Conservation (phyloP, 2,329 filamentous ascomycete genomes). For the Stylonectria norvegica region DNA sequence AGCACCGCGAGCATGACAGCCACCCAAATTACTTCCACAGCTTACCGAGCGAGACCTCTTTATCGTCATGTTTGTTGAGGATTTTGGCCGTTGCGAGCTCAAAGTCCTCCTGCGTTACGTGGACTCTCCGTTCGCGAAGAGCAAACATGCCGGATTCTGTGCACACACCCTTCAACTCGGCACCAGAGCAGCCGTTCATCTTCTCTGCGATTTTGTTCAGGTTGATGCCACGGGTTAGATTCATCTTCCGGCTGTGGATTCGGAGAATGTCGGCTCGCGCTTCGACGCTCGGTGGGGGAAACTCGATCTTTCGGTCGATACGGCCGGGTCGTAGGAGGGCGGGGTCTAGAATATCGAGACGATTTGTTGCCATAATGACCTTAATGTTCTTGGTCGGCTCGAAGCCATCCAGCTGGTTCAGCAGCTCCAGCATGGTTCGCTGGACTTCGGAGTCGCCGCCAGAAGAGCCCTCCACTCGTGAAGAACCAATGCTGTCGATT, state of each 20-base stretch:
- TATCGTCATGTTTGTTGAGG: slow-evolving; percentile 98
- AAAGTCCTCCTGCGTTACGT: slow-evolving; percentile 98
- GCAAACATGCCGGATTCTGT: slow-evolving; percentile 99
- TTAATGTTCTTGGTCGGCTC: slow-evolving; percentile 99
- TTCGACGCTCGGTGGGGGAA: slow-evolving; percentile 93
- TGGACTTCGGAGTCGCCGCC: slow-evolving; percentile 97
- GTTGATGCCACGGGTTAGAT: slow-evolving; percentile 95
- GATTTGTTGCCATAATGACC: slow-evolving; percentile 99
- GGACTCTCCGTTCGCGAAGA: slow-evolving; percentile 87
- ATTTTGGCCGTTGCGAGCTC: slow-evolving; percentile 98
- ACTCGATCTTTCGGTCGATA: slow-evolving; percentile 98
- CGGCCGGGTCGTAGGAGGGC: slow-evolving; percentile 92
- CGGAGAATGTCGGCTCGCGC: slow-evolving; percentile 95
- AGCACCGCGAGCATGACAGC: slow-evolving; percentile 2
- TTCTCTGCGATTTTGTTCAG: slow-evolving; percentile 98
- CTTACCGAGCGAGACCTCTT: slow-evolving; percentile 88
- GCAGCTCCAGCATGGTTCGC: slow-evolving; percentile 94
- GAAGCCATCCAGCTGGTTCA: slow-evolving; percentile 98
- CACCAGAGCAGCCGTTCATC: slow-evolving; percentile 98
- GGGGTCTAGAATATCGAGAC: slow-evolving; percentile 93
- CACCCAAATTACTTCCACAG: slow-evolving; percentile 52
- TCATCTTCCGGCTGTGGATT: slow-evolving; percentile 98
- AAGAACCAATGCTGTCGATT: slow-evolving; percentile 97
- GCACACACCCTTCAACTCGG: slow-evolving; percentile 97
- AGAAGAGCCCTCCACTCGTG: slow-evolving; percentile 90